Percentiles rank a stretch among this genome's conserved stretches.
Conservation (phyloP, 2,329 filamentous ascomycete genomes). For the Penicillium sp. region DNA sequence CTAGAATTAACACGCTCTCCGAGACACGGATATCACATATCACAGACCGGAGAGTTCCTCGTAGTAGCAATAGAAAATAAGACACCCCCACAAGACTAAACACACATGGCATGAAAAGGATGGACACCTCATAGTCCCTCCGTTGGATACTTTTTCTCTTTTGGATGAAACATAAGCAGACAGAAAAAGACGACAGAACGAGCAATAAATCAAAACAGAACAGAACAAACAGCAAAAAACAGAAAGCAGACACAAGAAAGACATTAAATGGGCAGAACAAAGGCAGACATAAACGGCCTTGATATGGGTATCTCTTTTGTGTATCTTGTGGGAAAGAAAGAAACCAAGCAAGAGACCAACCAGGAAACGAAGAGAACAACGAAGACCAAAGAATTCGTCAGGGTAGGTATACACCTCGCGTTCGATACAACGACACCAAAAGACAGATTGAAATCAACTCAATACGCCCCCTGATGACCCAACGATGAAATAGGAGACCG, state of each 20-base stretch:
- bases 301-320: slow-evolving; percentile 15
- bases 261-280: not conserved
- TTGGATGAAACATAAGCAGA: not conserved
- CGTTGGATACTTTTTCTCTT: not conserved
- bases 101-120: not conserved
- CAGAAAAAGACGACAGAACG: not conserved
- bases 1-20: not conserved
- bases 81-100: not conserved
- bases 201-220: not conserved
- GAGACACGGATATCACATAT: not conserved
- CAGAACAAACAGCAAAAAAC: not conserved
- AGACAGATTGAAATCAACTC: slow-evolving; percentile 1
- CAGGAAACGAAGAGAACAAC: not conserved
- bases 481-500: slow-evolving; percentile 27
- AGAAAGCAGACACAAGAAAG: not conserved
- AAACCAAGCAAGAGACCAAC: slow-evolving; percentile 9
- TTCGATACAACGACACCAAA: not conserved
- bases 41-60: not conserved
- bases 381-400: not conserved
- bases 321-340: slow-evolving; percentile 5
- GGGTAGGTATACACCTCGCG: not conserved
- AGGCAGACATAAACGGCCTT: slow-evolving; percentile 3
- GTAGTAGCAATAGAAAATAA: not conserved
- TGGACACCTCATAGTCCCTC: not conserved
- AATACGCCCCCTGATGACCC: slow-evolving; percentile 24